Evolutionary conservation across 768 basidiomycete species (phyloP).

Genomic region (Neoboletus brunneissimus): DNA sequence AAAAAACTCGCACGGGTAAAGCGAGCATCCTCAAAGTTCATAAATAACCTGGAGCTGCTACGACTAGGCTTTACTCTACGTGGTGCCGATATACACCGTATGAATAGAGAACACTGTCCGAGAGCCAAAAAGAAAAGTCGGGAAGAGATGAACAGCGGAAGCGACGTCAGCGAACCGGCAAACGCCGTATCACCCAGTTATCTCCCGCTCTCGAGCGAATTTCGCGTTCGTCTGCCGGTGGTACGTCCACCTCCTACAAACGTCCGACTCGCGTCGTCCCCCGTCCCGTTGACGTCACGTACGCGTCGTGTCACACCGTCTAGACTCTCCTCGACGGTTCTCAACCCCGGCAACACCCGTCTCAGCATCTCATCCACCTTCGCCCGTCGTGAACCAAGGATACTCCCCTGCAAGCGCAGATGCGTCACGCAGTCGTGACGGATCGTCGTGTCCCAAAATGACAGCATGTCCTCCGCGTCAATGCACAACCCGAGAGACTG

Average conservation of each 20-base stretch:
- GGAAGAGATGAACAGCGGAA: background rate
- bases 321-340: slow-evolving; percentile 22
- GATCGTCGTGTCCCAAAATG: slow-evolving; percentile 11
- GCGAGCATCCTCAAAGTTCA: background rate
- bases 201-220: slow-evolving; percentile 4
- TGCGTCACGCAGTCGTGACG: slow-evolving; percentile 12
- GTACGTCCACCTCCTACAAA: background rate
- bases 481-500: slow-evolving; percentile 7
- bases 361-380: slow-evolving; percentile 22
- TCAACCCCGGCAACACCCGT: slow-evolving; percentile 21
- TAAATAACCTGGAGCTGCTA: background rate
- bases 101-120: too few species aligned
- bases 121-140: too few species aligned
- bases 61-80: too few species aligned
- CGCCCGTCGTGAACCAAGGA: slow-evolving; percentile 11
- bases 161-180: background rate
- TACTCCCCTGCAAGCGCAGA: slow-evolving; percentile 15
- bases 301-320: slow-evolving; percentile 12
- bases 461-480: slow-evolving; percentile 15
- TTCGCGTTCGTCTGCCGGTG: slow-evolving; percentile 15
- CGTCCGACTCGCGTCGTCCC: background rate
- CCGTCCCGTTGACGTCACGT: slow-evolving; percentile 8
- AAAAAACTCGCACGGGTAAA: background rate
- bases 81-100: too few species aligned
- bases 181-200: background rate